These are phyloP conservation scores for Trichoderma atrobrunneum DNA, from an alignment of 2,329 filamentous ascomycete genomes.

Conservation along the genomic window DNA sequence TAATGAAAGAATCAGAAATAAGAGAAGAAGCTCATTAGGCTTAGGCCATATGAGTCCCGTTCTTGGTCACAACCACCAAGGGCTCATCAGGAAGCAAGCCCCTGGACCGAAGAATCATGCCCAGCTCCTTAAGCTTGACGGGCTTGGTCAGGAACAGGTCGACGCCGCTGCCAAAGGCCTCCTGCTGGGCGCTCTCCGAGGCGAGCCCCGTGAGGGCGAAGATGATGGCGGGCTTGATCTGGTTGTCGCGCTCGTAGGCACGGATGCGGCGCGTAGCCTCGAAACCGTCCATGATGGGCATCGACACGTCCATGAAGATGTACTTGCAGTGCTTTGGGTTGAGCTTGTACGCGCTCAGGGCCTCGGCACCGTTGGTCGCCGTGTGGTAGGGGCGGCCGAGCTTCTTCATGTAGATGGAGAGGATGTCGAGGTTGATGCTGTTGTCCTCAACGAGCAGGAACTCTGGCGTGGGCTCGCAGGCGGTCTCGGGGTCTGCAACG, in stretches of 20 bases:
- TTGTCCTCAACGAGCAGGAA: slow-evolving; percentile 21
- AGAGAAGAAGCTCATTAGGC: not conserved
- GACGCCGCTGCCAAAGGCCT: slow-evolving; percentile 52
- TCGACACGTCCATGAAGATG: slow-evolving; percentile 51
- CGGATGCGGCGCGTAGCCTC: slow-evolving; percentile 51
- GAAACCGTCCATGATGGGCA: slow-evolving; percentile 56
- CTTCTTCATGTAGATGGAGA: slow-evolving; percentile 37
- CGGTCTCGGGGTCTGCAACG: not conserved
- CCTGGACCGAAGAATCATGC: slow-evolving; percentile 19
- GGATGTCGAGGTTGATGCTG: slow-evolving; percentile 21
- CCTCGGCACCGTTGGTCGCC: slow-evolving; percentile 36
- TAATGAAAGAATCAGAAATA: not conserved
- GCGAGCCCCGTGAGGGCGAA: slow-evolving; percentile 54
- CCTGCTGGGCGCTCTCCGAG: slow-evolving; percentile 48
- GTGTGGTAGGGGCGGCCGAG: slow-evolving; percentile 30
- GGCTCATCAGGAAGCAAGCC: slow-evolving; percentile 13
- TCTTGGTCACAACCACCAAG: slow-evolving; percentile 5
- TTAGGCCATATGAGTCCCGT: not conserved
- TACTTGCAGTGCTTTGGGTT: slow-evolving; percentile 28
- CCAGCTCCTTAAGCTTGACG: slow-evolving; percentile 43
- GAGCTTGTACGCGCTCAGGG: slow-evolving; percentile 30
- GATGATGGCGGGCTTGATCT: slow-evolving; percentile 43
- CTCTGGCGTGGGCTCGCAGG: not conserved
- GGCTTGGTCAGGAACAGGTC: slow-evolving; percentile 56
- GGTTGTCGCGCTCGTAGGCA: slow-evolving; percentile 44